Evolutionary conservation across 2,329 filamentous ascomycete genomes (phyloP).

Genomic region (Xylaria sp.): DNA sequence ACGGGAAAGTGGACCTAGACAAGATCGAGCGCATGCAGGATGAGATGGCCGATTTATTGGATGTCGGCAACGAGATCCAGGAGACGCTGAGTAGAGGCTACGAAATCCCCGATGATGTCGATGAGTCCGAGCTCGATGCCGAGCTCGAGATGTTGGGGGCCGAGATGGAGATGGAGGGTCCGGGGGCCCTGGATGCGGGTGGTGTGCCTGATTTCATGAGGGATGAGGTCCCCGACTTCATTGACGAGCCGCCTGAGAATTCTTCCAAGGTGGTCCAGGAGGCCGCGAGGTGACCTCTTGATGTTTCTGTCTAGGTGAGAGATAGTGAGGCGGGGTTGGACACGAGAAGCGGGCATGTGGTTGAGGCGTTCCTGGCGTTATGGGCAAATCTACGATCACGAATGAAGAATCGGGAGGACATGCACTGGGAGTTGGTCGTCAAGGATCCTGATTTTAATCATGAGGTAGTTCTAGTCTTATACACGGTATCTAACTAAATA

Average conservation of each 20-base stretch:
- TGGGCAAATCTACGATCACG: constrained; percentile 13
- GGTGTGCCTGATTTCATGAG: constrained; percentile 87
- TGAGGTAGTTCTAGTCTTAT: constrained; percentile 9
- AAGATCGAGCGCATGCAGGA: constrained; percentile 98
- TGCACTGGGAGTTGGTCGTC: constrained; percentile 26
- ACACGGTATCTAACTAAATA: constrained; percentile 29
- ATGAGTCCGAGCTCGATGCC: constrained; percentile 95
- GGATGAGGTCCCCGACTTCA: constrained; percentile 90
- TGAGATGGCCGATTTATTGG: constrained; percentile 98
- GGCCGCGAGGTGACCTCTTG: constrained; percentile 65
- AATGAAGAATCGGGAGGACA: constrained; percentile 11
- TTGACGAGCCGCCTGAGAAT: constrained; percentile 86
- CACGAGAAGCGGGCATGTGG: constrained; percentile 14
- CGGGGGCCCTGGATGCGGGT: constrained; percentile 59
- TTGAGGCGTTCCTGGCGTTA: constrained; percentile 41
- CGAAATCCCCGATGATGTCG: constrained; percentile 95
- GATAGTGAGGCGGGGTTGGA: constrained; percentile 27
- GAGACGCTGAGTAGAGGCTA: constrained; percentile 92
- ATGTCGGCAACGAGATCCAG: constrained; percentile 98
- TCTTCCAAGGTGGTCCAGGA: constrained; percentile 85
- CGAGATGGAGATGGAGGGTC: constrained; percentile 87
- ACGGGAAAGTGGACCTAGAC: constrained; percentile 96
- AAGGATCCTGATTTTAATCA: constrained; percentile 21
- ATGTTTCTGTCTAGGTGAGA: background rate
- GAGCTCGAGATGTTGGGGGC: constrained; percentile 94